Evolutionary conservation across 2,329 filamentous ascomycete genomes (phyloP), one percentile per base, ranked within the genome.

Genomic region (Arthrobotrys conoides): DNA sequence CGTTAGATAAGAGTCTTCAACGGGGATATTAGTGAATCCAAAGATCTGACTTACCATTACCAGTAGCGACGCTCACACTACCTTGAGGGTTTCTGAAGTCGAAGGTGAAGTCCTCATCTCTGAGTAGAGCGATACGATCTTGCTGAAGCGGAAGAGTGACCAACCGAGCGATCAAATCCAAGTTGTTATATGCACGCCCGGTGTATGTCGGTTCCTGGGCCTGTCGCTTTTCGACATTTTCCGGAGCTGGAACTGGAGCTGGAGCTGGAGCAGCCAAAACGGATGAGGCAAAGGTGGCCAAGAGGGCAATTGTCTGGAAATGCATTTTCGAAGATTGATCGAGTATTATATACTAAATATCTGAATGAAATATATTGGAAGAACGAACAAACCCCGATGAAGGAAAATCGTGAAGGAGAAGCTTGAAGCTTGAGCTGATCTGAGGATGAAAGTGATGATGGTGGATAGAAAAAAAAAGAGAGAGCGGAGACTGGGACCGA

Each of bases 91-190:
- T 77, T 27, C 73, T 84, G 83, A 88, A 88, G 83, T 87, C 84
- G 83, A 87, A 88, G 82, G 87, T 82, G 82, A 88, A 88, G 76
- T 87, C 83, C 2, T 83, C 72, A 80, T 87, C 83, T 10, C 86
- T 82, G 16, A 84, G 84, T 20, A 77, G 57, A 18, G 73, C 73
- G 49, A 77, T 68, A 27, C 73, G 73, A 57, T 77, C 73, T 14
- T 24, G 27, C 46, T 77, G 73, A 20, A 77, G 67, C 3, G 73
- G 73, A 33, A 67, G 67, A 49, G 67, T 71, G 61, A 77, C 20
- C 67, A 77, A 68, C 51, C 51, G n/a, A 20, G 61, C 73, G 18
- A 77, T 77, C 61, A 77, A 69, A 5, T 77, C 73, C 66, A 77
- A 57, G 49, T 77, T 66, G 41, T 49, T 59, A 48, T 77, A 77